phyloP scores from a whole-genome alignment of 1,284 basidiomycete genomes.

The Coniophora puteana region DNA sequence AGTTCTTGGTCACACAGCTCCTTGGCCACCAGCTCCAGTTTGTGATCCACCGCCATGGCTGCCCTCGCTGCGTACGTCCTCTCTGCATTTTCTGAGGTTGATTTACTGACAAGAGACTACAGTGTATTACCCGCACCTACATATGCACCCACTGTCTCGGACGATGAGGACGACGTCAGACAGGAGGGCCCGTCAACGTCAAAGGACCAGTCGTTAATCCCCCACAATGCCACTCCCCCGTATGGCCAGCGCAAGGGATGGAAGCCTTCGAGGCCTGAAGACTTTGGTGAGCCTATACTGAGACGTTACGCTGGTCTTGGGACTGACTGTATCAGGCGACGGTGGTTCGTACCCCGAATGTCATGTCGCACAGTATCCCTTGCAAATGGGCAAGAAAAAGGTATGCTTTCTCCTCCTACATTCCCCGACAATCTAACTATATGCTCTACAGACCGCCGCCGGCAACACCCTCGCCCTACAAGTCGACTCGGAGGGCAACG shows the following conservation, averaged over 20 bases:
- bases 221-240: slow-evolving; percentile 60
- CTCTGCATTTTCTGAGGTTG: not conserved
- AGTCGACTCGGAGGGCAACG: slow-evolving; percentile 94
- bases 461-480: slow-evolving; percentile 95
- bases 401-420: slow-evolving; percentile 24
- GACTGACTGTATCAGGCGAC: slow-evolving; percentile 49
- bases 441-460: slow-evolving; percentile 69
- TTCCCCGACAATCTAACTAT: slow-evolving; percentile 1
- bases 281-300: slow-evolving; percentile 65
- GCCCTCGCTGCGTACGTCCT: slow-evolving; percentile 55
- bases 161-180: slow-evolving; percentile 54
- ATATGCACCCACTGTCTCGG: slow-evolving; percentile 47
- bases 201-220: slow-evolving; percentile 48
- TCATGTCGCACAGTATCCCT: slow-evolving; percentile 94
- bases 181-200: slow-evolving; percentile 33
- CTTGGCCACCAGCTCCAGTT: too few relatives aligned
- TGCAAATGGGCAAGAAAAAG: slow-evolving; percentile 95
- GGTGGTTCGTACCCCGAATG: slow-evolving; percentile 98
- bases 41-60: slow-evolving; percentile 54
- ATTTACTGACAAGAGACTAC: slow-evolving; percentile 4
- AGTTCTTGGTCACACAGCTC: too few relatives aligned
- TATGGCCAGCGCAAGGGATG: slow-evolving; percentile 87
- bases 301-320: not conserved
- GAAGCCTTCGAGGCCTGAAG: slow-evolving; percentile 79
- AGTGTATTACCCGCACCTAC: slow-evolving; percentile 69